Conservation (phyloP, 306 rosid genomes). For the Betula pendula region DNA sequence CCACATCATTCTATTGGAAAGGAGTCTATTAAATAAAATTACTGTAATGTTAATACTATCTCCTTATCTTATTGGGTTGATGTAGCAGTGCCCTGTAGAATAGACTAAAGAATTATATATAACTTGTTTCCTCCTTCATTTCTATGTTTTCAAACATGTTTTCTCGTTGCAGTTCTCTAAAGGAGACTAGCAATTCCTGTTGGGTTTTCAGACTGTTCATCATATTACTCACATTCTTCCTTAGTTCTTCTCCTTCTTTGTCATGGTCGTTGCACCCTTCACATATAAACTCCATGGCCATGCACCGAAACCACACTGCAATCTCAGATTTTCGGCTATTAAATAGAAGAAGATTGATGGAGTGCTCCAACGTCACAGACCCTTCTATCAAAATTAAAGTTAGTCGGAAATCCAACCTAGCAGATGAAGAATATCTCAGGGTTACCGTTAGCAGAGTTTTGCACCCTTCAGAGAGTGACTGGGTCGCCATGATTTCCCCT, state of each 20-base stretch:
- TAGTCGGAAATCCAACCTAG: constrained; percentile 32
- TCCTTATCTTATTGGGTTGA: no score
- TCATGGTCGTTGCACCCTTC: constrained; percentile 32
- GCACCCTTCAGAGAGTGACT: constrained; percentile 42
- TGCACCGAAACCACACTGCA: constrained; percentile 60
- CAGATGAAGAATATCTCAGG: constrained; percentile 50
- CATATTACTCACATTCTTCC: constrained; percentile 9
- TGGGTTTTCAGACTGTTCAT: constrained; percentile 12
- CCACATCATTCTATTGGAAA: no score
- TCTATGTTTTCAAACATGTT: no score
- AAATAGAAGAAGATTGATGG: constrained; percentile 47
- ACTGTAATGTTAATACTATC: no score
- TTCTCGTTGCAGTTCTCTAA: neutral
- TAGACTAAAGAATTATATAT: no score
- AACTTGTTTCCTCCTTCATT: no score
- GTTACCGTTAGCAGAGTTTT: constrained; percentile 61
- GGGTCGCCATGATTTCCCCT: constrained; percentile 94
- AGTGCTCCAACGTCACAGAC: constrained; percentile 34
- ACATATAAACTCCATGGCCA: constrained; percentile 29
- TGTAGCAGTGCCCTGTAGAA: no score
- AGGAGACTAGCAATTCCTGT: constrained; percentile 8
- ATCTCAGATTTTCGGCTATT: constrained; percentile 63
- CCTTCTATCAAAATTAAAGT: constrained; percentile 38
- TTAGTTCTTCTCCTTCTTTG: constrained; percentile 9
- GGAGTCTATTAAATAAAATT: no score